A percentile compares a stretch with the other conserved stretches of the same genome.
phyloP scores from a whole-genome alignment of 1,284 basidiomycete species.

The Agaricales sp. region DNA sequence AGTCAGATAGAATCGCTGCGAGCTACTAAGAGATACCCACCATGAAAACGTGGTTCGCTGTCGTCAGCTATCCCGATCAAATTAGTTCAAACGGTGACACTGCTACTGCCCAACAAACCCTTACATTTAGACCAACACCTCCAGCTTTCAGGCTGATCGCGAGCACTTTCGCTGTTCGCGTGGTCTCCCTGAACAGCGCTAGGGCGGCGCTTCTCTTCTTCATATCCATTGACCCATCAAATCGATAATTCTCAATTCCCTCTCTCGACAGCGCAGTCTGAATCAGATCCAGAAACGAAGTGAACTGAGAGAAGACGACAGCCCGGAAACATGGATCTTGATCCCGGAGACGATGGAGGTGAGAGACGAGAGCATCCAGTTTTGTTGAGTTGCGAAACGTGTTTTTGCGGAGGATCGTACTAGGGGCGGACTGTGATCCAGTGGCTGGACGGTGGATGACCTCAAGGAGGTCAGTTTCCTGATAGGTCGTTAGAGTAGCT shows the following conservation, averaged over 20 bases:
- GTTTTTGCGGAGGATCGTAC: conserved; percentile 60
- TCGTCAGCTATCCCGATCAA: conserved; percentile 45
- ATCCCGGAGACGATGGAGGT: conserved; percentile 54
- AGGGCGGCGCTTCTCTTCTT: conserved; percentile 75
- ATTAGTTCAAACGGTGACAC: background rate
- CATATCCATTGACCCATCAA: conserved; percentile 91
- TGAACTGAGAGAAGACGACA: conserved; percentile 85
- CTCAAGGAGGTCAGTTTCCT: conserved; percentile 59
- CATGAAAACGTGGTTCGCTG: conserved; percentile 82
- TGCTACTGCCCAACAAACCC: conserved; percentile 14
- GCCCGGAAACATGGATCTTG: conserved; percentile 76
- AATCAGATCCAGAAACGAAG: conserved; percentile 77
- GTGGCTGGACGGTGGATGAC: conserved; percentile 36
- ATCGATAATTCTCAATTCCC: conserved; percentile 66
- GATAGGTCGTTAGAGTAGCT: background rate
- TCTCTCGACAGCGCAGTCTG: conserved; percentile 70
- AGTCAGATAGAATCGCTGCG: conserved; percentile 5
- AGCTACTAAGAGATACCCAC: conserved; percentile 24
- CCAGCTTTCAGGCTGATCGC: conserved; percentile 91
- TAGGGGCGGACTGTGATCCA: conserved; percentile 30
- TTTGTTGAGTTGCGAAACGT: conserved; percentile 86
- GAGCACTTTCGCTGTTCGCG: conserved; percentile 66
- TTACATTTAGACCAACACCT: conserved; percentile 83
- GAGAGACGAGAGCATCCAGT: conserved; percentile 60
- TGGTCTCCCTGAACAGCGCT: conserved; percentile 60